Percentiles rank a stretch among this genome's conserved stretches.
Evolutionary conservation across 495 filamentous ascomycete genomes (phyloP).

Genomic region (Emericellopsis terricola): DNA sequence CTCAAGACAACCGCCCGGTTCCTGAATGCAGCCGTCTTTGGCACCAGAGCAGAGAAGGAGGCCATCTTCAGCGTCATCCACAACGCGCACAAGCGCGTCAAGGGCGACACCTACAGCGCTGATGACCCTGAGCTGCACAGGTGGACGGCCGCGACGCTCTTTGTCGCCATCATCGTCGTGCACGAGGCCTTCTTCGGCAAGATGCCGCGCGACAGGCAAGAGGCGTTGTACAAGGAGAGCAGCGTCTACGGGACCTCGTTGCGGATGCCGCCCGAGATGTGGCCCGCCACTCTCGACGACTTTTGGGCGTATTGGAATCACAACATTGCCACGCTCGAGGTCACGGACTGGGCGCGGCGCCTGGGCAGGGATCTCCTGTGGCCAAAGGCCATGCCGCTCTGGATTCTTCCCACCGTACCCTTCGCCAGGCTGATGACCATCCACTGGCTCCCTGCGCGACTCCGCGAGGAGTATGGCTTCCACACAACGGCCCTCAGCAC

Average conservation of each 20-base stretch:
- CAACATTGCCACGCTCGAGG: constrained; percentile 12
- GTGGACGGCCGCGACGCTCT: constrained; percentile 25
- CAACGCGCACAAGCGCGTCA: constrained; percentile 14
- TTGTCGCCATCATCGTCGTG: constrained; percentile 15
- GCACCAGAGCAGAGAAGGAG: constrained; percentile 15
- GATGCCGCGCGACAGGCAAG: constrained; percentile 6
- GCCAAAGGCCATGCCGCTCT: constrained; percentile 5
- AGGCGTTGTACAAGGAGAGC: constrained; percentile 18
- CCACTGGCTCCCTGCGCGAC: constrained; percentile 3
- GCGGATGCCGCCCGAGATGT: constrained; percentile 17
- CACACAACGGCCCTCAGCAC: constrained; percentile 6
- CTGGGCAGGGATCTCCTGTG: constrained; percentile 17
- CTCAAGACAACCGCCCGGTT: constrained; percentile 25
- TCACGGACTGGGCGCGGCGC: constrained; percentile 14
- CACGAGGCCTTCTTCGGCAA: constrained; percentile 20
- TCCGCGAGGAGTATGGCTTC: constrained; percentile 3
- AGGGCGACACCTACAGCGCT: constrained; percentile 14
- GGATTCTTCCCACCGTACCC: constrained; percentile 3
- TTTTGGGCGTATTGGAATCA: constrained; percentile 27
- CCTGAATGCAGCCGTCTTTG: constrained; percentile 23
- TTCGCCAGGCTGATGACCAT: constrained; percentile 3
- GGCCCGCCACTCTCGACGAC: constrained; percentile 14
- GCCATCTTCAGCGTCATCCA: constrained; percentile 19
- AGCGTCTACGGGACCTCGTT: constrained; percentile 17
- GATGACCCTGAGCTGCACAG: constrained; percentile 20